Base-by-base conservation (phyloP, 2,329 filamentous ascomycete genomes). In the Alternaria solani region DNA sequence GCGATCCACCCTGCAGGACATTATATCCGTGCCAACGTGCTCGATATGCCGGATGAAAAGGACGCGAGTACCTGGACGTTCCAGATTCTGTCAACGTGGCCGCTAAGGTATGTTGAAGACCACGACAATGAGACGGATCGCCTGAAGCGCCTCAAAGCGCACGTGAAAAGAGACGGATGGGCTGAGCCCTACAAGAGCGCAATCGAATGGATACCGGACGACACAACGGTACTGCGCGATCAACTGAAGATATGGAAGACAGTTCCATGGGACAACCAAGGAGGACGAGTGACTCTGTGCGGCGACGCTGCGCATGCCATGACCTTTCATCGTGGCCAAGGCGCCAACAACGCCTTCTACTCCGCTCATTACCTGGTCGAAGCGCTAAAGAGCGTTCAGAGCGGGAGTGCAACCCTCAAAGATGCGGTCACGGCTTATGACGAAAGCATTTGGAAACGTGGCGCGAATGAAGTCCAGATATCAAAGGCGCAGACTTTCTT, bases 301-400 rank as follows among this genome's bases (percentile, higher is more conserved):
- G 78, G 77, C 3, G 78, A 80, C 57, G 75, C 77, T 32, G 78
- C 77, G n/a, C 78, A 80, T 63, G 73, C 78, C 3, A 81, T 81
- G 79, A 78, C 78, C 0, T 78, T 77, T 16, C 76, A 79, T 49
- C 75, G 76, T n/a, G 77, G 75, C 1, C 77, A 79, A 63, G 75
- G 75, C 7, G 70, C 77, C 18, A 79, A 79, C 48, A 77, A 79
- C 36, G 74, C 76, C 5, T 73, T 79, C 18, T 73, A 69, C 47
- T 78, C 78, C 48, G 75, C 71, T 4, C 65, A 71, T 23, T 71
- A 65, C 30, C 66, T 77, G 5, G 69, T 72, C 1, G 65, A 71
- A 51, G 67, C 70, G 2, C 56, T 75, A 16, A 70, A 67, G 34
- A 58, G 63, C 5, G 67, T 67, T 1, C 55, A 65, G n/a, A 11